Evolutionary conservation across 768 basidiomycete genomes (phyloP), one percentile per base, ranked within the genome.

Genomic region (Suillus fuscotomentosus): DNA sequence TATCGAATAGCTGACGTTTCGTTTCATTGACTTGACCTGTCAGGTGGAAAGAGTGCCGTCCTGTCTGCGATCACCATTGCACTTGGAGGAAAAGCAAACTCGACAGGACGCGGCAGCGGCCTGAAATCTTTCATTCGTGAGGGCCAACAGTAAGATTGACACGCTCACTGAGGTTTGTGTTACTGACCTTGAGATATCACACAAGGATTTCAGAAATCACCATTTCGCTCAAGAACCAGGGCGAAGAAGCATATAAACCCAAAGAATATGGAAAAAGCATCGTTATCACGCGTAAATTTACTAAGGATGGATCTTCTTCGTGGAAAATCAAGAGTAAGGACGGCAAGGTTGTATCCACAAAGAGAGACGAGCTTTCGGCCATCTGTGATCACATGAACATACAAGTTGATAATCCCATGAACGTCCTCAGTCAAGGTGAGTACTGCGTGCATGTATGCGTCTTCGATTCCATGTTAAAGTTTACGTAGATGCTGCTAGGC

Each of bases 321-420:
- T 99, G 95, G 89, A 94, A 90, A 75, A 92, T 99, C 73, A 89
- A 85, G 79, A 83, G 78, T 68, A 86, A 83, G 70, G 85, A 89
- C 27, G 87, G 86, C 43, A 84, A 82, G 67, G 72, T 87, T 11
- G 76, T 97, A 64, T 89, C 88, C 41, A 88, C 81, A 15, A 95
- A 92, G 79, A 87, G 88, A 68, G 89, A 94, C 11, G 95, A 98
- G 71, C 76, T 99, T 13, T 84, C 91, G 20, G 86, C 89, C 2
- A 98, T 99, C 59, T 91, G 91, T 70, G 94, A 97, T 72, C 91
- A 95, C 68, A 97, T 97, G 90, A 95, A 95, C 70, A 93, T 99
- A 62, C 95, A 97, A 73, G 93, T 97, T 65, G 95, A 97, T 73
- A 96, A 96, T 71, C 97, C 96, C 2, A 88, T 98, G 87, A 98